Evolutionary conservation across 495 filamentous ascomycete species (phyloP).

Genomic region (Hypomontagnella submonticulosa): DNA sequence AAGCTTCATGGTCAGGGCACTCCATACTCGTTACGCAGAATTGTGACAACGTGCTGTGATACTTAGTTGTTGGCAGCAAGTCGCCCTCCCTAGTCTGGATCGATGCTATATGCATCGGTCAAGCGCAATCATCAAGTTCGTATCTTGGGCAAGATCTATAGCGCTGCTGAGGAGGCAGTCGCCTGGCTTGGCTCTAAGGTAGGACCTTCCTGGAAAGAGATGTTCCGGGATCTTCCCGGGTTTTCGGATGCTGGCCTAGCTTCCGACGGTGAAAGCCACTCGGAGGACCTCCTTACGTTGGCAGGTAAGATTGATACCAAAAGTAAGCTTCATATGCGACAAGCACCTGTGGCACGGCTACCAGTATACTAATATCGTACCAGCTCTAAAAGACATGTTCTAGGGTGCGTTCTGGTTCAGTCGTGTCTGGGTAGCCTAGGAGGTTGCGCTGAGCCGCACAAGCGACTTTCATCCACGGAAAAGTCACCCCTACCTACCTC

Average conservation of each 20-base stretch:
- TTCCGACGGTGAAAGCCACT: neutral
- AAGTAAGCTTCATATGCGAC: neutral
- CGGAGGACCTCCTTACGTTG: neutral
- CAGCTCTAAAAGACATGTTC: conserved; percentile 3
- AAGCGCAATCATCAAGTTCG: conserved; percentile 4
- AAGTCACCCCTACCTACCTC: conserved; percentile 2
- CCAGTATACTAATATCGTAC: neutral
- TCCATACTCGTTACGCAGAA: neutral
- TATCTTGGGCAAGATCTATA: conserved; percentile 1
- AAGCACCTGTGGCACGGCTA: neutral
- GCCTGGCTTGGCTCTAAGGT: neutral
- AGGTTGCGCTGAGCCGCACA: conserved; percentile 4
- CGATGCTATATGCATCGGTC: conserved; percentile 7
- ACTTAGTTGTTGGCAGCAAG: conserved; percentile 1
- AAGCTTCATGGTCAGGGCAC: neutral
- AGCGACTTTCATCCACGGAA: conserved; percentile 11
- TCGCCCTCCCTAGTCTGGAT: conserved; percentile 4
- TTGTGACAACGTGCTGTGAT: neutral
- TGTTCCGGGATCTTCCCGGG: neutral
- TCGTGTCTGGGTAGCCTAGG: conserved; percentile 15
- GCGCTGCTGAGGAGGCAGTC: neutral
- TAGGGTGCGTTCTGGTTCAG: neutral
- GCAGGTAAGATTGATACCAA: neutral
- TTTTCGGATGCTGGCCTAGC: neutral
- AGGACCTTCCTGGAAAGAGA: neutral